A percentile compares a stretch with the other conserved stretches of the same genome.
Conservation (phyloP, 257 asterid genomes). For the Capsicum baccatum region DNA sequence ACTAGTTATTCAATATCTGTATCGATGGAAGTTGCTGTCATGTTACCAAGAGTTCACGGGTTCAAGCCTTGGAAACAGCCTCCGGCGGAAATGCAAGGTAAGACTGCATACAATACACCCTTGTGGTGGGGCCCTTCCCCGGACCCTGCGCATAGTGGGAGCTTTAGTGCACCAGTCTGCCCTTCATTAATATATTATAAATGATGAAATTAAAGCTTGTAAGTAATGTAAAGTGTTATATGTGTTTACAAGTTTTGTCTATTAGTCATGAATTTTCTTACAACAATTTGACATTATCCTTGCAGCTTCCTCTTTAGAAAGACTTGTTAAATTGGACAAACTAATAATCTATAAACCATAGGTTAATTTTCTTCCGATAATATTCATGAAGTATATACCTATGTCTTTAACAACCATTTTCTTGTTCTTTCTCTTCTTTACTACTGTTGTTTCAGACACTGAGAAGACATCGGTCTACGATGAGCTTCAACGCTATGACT, state of each 20-base stretch:
- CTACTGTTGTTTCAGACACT: slow-evolving; percentile 29
- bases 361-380: neutral
- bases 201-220: neutral
- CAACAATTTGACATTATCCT: neutral
- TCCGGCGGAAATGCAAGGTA: too few relatives aligned
- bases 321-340: neutral
- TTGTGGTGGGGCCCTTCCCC: too few relatives aligned
- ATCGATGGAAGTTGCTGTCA: neutral
- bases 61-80: too few relatives aligned
- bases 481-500: slow-evolving; percentile 54
- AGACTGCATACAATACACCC: too few relatives aligned
- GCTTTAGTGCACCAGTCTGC: too few relatives aligned
- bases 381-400: neutral
- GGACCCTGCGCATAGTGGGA: too few relatives aligned
- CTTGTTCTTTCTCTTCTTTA: slow-evolving; percentile 34
- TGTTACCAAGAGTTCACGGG: too few relatives aligned
- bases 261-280: neutral
- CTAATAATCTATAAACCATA: neutral
- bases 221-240: neutral
- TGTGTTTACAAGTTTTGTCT: neutral
- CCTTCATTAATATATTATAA: too few relatives aligned
- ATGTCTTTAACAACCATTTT: slow-evolving; percentile 28
- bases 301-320: neutral
- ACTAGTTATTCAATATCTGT: too few relatives aligned
- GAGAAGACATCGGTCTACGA: slow-evolving; percentile 56